Percentiles rank a stretch among this genome's conserved stretches.
Evolutionary conservation across 2,329 filamentous ascomycete species (phyloP).

Genomic region (Calonectria hawksworthii): DNA sequence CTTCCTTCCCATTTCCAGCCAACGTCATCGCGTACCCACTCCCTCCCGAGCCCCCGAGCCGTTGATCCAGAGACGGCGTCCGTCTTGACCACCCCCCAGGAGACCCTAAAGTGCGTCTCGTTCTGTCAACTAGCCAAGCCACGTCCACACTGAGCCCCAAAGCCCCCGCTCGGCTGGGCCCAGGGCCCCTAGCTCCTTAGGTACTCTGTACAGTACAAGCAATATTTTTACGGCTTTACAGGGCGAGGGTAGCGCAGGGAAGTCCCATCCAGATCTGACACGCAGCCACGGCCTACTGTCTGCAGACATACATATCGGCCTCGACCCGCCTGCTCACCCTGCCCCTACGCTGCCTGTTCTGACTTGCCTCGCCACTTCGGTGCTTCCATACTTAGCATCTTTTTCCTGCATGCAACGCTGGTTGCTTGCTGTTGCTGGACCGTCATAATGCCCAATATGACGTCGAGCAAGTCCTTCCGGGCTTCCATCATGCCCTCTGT

Average conservation of each 20-base stretch:
- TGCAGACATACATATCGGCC: conserved; percentile 29
- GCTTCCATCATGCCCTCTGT: conserved; percentile 55
- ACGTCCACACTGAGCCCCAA: conserved; percentile 33
- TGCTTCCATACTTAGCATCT: conserved; percentile 45
- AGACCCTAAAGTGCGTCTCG: conserved; percentile 12
- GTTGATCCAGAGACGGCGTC: conserved; percentile 44
- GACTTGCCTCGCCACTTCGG: conserved; percentile 31
- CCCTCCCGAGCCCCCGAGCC: conserved; percentile 44
- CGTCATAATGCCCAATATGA: conserved; percentile 57
- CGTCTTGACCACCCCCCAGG: conserved; percentile 3
- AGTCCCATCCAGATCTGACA: conserved; percentile 48
- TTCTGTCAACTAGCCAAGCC: conserved; percentile 27
- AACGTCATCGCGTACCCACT: conserved; percentile 50
- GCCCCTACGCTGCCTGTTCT: conserved; percentile 9
- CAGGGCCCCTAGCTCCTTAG: conserved; percentile 22
- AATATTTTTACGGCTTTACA: conserved; percentile 25
- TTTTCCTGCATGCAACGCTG: conserved; percentile 50
- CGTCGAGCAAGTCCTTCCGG: conserved; percentile 62
- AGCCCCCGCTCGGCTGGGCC: conserved; percentile 22
- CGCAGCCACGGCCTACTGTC: conserved; percentile 41
- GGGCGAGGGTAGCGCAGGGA: conserved; percentile 38
- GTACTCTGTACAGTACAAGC: conserved; percentile 17
- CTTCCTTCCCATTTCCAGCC: conserved; percentile 28
- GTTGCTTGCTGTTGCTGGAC: conserved; percentile 37
- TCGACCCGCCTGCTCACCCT: conserved; percentile 24